Percentiles rank a stretch among this genome's conserved stretches.
Evolutionary conservation across 805 yeast species (phyloP).

Genomic region (Starmerella sirachaensis): DNA sequence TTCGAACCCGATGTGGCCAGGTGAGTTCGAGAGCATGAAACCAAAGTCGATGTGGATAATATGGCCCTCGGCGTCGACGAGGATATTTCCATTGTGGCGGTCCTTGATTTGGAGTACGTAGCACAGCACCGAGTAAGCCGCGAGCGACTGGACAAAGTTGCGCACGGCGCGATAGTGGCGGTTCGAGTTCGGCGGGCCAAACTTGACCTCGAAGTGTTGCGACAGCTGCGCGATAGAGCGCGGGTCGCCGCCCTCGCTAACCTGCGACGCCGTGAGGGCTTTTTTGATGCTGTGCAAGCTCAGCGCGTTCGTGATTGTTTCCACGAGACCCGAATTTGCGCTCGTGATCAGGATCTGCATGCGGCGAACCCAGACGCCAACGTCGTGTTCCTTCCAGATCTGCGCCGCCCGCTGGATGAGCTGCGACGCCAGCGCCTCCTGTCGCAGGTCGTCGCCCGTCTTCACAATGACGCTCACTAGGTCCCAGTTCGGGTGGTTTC

Average conservation of each 20-base stretch:
- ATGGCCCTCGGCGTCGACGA: conserved; percentile 93
- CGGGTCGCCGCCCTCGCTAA: conserved; percentile 43
- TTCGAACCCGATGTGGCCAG: conserved; percentile 94
- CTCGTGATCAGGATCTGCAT: conserved; percentile 90
- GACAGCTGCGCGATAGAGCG: conserved; percentile 55
- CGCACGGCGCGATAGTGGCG: conserved; percentile 66
- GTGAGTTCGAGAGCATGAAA: conserved; percentile 80
- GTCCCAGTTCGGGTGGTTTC: conserved; percentile 88
- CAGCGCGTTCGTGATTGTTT: conserved; percentile 88
- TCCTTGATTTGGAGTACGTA: conserved; percentile 89
- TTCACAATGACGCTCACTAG: conserved; percentile 90
- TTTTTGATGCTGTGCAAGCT: conserved; percentile 92
- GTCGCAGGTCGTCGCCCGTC: conserved; percentile 90
- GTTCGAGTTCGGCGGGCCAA: conserved; percentile 45
- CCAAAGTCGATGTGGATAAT: conserved; percentile 89
- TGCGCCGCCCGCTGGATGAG: conserved; percentile 74
- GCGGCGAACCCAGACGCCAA: conserved; percentile 79
- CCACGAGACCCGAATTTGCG: conserved; percentile 82
- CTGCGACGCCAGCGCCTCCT: conserved; percentile 97
- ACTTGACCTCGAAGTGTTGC: conserved; percentile 68
- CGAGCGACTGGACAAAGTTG: conserved; percentile 74
- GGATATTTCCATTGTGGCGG: conserved; percentile 94
- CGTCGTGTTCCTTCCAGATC: conserved; percentile 61
- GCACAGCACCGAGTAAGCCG: conserved; percentile 87
- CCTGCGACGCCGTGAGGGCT: conserved; percentile 62